Percentiles rank a stretch among this genome's conserved stretches.
These are phyloP conservation scores for Favolaschia claudopus DNA, from an alignment of 768 basidiomycete species.

Conservation along the genomic window DNA sequence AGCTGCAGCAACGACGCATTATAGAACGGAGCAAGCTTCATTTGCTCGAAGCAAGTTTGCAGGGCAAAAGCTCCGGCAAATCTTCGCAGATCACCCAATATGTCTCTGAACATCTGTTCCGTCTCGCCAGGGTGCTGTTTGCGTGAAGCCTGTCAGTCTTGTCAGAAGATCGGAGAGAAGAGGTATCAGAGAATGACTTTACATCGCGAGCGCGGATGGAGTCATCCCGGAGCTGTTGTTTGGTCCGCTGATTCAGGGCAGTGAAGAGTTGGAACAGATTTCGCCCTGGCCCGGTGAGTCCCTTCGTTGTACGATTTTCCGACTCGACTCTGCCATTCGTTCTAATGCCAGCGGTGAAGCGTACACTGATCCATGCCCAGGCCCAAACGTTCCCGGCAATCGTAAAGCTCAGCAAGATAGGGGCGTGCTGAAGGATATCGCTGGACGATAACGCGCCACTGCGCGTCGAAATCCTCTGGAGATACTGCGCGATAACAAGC, in stretches of 20 bases:
- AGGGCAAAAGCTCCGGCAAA: slow-evolving; percentile 39
- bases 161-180: neutral
- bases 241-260: slow-evolving; percentile 32
- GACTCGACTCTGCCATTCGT: slow-evolving; percentile 41
- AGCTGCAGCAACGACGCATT: slow-evolving; percentile 24
- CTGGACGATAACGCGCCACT: slow-evolving; percentile 24
- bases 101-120: slow-evolving; percentile 34
- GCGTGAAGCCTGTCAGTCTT: slow-evolving; percentile 29
- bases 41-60: slow-evolving; percentile 35
- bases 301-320: slow-evolving; percentile 38
- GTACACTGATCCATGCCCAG: slow-evolving; percentile 36
- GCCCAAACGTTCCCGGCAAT: slow-evolving; percentile 41
- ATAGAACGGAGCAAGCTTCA: slow-evolving; percentile 40
- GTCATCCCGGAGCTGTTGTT: slow-evolving; percentile 27
- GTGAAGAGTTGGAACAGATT: slow-evolving; percentile 30
- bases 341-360: slow-evolving; percentile 41
- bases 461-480: slow-evolving; percentile 35
- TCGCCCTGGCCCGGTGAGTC: slow-evolving; percentile 32
- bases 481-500: slow-evolving; percentile 35
- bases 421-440: slow-evolving; percentile 21
- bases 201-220: slow-evolving; percentile 31
- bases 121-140: slow-evolving; percentile 32
- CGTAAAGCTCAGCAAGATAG: slow-evolving; percentile 40
- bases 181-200: neutral
- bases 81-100: slow-evolving; percentile 30